Percentiles rank a stretch among this genome's conserved stretches.
Evolutionary conservation across 2,329 filamentous ascomycete species (phyloP).

Genomic region (Chalaropsis thielavioides): DNA sequence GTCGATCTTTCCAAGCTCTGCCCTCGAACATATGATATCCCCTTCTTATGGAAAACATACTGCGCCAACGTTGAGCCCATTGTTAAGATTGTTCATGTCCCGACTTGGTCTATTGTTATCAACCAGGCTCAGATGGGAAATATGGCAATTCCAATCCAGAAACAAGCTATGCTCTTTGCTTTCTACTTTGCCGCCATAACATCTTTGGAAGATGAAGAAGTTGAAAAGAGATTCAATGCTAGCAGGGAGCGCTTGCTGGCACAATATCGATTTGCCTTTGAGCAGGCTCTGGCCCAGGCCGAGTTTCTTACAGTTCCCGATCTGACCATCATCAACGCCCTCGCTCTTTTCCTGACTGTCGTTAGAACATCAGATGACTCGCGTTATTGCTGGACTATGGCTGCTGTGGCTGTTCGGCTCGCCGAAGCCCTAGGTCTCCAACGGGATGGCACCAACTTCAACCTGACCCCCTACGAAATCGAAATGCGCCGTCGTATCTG

Average conservation of each 20-base stretch:
- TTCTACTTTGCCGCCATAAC: slow-evolving; percentile 45
- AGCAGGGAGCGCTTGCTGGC: slow-evolving; percentile 32
- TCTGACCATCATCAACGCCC: slow-evolving; percentile 42
- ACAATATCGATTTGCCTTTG: slow-evolving; percentile 39
- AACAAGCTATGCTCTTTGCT: slow-evolving; percentile 50
- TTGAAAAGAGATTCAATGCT: slow-evolving; percentile 31
- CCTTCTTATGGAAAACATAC: slow-evolving; percentile 54
- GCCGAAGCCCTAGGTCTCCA: slow-evolving; percentile 47
- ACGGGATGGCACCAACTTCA: slow-evolving; percentile 37
- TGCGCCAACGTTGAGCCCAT: slow-evolving; percentile 61
- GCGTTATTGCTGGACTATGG: slow-evolving; percentile 45
- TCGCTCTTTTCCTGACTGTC: slow-evolving; percentile 40
- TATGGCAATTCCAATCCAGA: slow-evolving; percentile 32
- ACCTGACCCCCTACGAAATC: slow-evolving; percentile 41
- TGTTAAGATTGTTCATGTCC: slow-evolving; percentile 56
- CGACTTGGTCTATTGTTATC: slow-evolving; percentile 47
- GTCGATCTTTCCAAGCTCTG: slow-evolving; percentile 52
- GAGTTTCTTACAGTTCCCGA: slow-evolving; percentile 44
- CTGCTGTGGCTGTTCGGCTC: slow-evolving; percentile 42
- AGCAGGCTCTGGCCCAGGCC: slow-evolving; percentile 43
- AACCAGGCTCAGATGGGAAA: slow-evolving; percentile 46
- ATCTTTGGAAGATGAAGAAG: slow-evolving; percentile 47
- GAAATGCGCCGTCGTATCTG: slow-evolving; percentile 47
- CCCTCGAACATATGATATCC: slow-evolving; percentile 49
- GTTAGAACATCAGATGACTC: slow-evolving; percentile 34